Percentiles rank a stretch among this genome's conserved stretches.
phyloP scores from a whole-genome alignment of 805 yeast genomes.

The Spathaspora arborariae region DNA sequence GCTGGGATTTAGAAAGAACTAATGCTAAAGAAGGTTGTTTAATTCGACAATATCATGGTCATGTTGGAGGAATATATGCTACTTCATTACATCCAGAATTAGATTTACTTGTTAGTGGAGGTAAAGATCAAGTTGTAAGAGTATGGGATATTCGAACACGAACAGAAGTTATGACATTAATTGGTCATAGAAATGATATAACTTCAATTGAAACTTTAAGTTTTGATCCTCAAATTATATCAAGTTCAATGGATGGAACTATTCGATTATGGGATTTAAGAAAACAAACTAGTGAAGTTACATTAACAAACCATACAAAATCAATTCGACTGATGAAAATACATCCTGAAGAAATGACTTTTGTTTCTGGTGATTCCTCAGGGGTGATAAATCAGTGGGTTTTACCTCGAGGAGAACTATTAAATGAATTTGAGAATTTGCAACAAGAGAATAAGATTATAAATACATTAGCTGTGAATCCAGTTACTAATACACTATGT shows the following conservation, averaged over 20 bases:
- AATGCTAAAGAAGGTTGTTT: constrained; percentile 47
- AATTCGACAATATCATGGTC: constrained; percentile 90
- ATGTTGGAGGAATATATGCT: constrained; percentile 82
- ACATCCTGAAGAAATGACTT: constrained; percentile 67
- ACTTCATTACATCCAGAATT: constrained; percentile 84
- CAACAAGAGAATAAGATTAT: constrained; percentile 39
- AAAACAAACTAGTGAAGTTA: constrained; percentile 67
- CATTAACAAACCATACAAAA: constrained; percentile 81
- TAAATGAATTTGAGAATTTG: constrained; percentile 56
- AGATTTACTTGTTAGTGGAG: constrained; percentile 80
- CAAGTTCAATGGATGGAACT: constrained; percentile 82
- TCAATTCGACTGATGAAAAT: constrained; percentile 69
- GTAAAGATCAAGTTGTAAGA: constrained; percentile 80
- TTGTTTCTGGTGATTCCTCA: constrained; percentile 78
- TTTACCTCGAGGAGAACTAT: constrained; percentile 69
- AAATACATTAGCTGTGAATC: constrained; percentile 66
- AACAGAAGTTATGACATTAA: constrained; percentile 65
- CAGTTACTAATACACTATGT: constrained; percentile 57
- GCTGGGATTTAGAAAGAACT: constrained; percentile 94
- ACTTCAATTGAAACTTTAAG: constrained; percentile 64
- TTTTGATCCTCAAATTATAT: constrained; percentile 80
- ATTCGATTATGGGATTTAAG: constrained; percentile 87
- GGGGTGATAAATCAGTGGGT: constrained; percentile 77
- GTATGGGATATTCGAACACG: constrained; percentile 93
- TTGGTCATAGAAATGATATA: constrained; percentile 79